Conservation (phyloP, 148 eudicot species). For the Cornus controversa region DNA sequence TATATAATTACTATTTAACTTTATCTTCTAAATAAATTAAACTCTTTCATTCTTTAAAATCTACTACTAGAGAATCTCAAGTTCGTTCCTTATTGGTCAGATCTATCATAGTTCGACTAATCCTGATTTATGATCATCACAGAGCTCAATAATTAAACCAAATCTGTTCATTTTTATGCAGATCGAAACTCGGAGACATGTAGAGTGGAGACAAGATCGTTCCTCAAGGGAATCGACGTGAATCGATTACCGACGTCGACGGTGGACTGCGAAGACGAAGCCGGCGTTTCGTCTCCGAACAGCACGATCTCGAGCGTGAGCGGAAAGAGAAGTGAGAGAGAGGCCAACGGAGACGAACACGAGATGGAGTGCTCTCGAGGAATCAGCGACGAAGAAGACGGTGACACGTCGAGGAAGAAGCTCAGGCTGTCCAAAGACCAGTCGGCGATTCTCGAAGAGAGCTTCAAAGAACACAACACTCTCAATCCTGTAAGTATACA, state of each 20-base stretch:
- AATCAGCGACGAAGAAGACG: constrained; percentile 76
- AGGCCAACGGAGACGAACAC: constrained; percentile 33
- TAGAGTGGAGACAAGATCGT: constrained; percentile 35
- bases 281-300: constrained; percentile 83
- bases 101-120: not conserved
- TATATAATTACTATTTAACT: too few relatives aligned
- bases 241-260: constrained; percentile 39
- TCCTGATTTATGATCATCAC: not conserved
- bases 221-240: constrained; percentile 59
- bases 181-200: constrained; percentile 49
- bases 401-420: constrained; percentile 64
- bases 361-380: constrained; percentile 57
- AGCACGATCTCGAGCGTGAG: constrained; percentile 81
- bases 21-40: too few relatives aligned
- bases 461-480: constrained; percentile 79
- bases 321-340: constrained; percentile 66
- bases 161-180: not conserved
- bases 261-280: constrained; percentile 55
- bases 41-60: not conserved
- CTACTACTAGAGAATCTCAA: not conserved
- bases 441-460: constrained; percentile 78
- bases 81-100: not conserved
- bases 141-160: not conserved
- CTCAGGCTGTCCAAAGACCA: constrained; percentile 76
- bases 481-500: constrained; percentile 67